Percentiles rank a stretch among this genome's conserved stretches.
Conservation (phyloP, 1,139 yeast genomes). For the Spencermartinsiella ligniputridi region DNA sequence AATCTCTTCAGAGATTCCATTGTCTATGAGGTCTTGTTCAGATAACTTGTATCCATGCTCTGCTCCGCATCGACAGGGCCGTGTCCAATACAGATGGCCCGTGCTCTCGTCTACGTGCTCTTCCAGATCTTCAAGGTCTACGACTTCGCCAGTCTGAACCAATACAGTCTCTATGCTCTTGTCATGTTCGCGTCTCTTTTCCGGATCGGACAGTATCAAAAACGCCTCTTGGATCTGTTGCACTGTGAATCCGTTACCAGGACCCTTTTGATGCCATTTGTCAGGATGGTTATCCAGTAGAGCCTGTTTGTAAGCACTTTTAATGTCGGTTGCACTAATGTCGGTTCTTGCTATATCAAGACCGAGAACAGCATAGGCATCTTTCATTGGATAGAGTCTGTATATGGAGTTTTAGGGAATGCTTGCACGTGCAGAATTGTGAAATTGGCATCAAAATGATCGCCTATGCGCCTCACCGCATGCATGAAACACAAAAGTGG, state of each 20-base stretch:
- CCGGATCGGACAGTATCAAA: conserved; percentile 42
- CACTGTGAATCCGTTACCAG: conserved; percentile 25
- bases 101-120: conserved; percentile 30
- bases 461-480: too few species aligned
- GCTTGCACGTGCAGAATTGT: too few species aligned
- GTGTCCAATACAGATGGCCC: conserved; percentile 36
- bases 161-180: conserved; percentile 36
- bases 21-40: conserved; percentile 58
- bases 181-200: conserved; percentile 47
- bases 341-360: conserved; percentile 4
- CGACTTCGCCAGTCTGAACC: conserved; percentile 45
- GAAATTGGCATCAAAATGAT: too few species aligned
- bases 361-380: neutral
- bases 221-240: conserved; percentile 59
- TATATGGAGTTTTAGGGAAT: too few species aligned
- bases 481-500: too few species aligned
- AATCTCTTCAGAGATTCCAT: conserved; percentile 53
- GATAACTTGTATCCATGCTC: conserved; percentile 50
- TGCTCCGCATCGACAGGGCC: conserved; percentile 65
- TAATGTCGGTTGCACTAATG: conserved; percentile 42
- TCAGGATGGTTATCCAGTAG: conserved; percentile 76
- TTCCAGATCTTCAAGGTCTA: conserved; percentile 53
- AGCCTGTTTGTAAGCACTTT: conserved; percentile 54
- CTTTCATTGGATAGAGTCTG: neutral
- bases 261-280: conserved; percentile 38